A percentile compares a stretch with the other conserved stretches of the same genome.
phyloP scores from a whole-genome alignment of 2,329 filamentous ascomycete genomes.

The Cercospora zeae-maydis region DNA sequence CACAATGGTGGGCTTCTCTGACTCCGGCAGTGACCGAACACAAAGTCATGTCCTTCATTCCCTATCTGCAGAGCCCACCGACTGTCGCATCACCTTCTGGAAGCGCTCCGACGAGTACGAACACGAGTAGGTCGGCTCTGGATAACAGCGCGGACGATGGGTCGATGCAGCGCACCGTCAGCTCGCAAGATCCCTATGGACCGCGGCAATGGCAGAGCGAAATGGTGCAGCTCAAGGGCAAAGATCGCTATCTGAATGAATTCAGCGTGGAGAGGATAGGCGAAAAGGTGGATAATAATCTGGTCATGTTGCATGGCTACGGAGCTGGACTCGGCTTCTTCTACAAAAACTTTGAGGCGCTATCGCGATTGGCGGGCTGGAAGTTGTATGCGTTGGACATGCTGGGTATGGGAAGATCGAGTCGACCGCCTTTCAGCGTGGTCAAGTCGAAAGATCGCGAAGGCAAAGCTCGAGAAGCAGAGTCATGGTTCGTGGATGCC shows the following conservation, averaged over 20 bases:
- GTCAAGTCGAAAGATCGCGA: slow-evolving; percentile 70
- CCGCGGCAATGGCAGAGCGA: slow-evolving; percentile 80
- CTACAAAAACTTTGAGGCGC: slow-evolving; percentile 93
- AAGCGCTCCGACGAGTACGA: slow-evolving; percentile 47
- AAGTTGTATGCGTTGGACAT: slow-evolving; percentile 92
- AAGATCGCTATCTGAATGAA: slow-evolving; percentile 84
- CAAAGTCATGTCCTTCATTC: slow-evolving; percentile 79
- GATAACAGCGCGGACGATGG: slow-evolving; percentile 38
- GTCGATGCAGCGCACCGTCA: slow-evolving; percentile 43
- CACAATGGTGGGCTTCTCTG: slow-evolving; percentile 91
- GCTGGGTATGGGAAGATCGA: slow-evolving; percentile 89
- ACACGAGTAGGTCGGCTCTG: slow-evolving; percentile 41
- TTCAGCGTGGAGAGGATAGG: slow-evolving; percentile 82
- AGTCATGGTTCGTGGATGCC: slow-evolving; percentile 93
- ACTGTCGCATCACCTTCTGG: slow-evolving; percentile 62
- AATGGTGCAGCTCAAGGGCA: slow-evolving; percentile 79
- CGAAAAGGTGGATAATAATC: slow-evolving; percentile 74
- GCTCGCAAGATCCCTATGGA: slow-evolving; percentile 70
- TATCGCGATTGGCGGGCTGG: slow-evolving; percentile 76
- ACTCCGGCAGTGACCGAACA: slow-evolving; percentile 81
- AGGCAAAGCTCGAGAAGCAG: slow-evolving; percentile 79
- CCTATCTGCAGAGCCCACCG: slow-evolving; percentile 70
- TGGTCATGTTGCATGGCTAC: slow-evolving; percentile 96
- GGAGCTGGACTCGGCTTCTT: slow-evolving; percentile 95
- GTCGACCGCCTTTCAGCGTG: slow-evolving; percentile 78